Evolutionary conservation across 1,284 basidiomycete genomes (phyloP), one percentile per base, ranked within the genome.

Genomic region (Trichosporon sp.): DNA sequence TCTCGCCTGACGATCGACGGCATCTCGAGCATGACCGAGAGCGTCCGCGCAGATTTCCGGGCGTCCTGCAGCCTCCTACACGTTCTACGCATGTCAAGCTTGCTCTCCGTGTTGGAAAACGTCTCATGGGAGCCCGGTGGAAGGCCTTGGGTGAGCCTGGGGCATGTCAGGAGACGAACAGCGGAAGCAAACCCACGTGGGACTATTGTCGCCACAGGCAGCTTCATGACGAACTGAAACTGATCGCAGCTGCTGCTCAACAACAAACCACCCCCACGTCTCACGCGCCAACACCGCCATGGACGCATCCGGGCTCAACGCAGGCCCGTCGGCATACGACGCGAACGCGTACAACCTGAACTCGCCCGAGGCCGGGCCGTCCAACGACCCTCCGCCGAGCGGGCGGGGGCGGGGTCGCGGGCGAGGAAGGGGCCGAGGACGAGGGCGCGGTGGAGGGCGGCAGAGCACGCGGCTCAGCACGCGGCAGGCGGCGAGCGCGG

Each of bases 351-450:
- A 60, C 56, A 60, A 32, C 56, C 56, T 60, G 56, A 60, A 60
- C 29, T 60, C 56, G 1, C 56, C 56, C 1, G 51, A 25, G 3
- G 25, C 25, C 25, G 51, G 23, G 25, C 29, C 56, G 2, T 60
- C 56, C 4, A 29, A 8, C 15, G 27, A 29, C 18, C 47, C 68
- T 25, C 47, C 63, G 15, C 15, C 62, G 0, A 65, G 68, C 23
- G 69, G 68, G n/a, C 27, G 62, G 3, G 67, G 70, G 2, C 21
- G 70, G 7, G 70, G 70, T 5, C 65, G 67, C 7, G 69, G 70
- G 6, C 66, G 73, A 63, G 75, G 76, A 15, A 63, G 74, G 6
- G 74, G 74, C 5, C 65, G 70, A 12, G 72, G 75, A 6, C 53
- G 71, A 0, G 71, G 71, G 4, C 38, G 70, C 21, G 68, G 71